Evolutionary conservation across 73 alveolate species (phyloP).

Genomic region (Paramecium bursaria): DNA sequence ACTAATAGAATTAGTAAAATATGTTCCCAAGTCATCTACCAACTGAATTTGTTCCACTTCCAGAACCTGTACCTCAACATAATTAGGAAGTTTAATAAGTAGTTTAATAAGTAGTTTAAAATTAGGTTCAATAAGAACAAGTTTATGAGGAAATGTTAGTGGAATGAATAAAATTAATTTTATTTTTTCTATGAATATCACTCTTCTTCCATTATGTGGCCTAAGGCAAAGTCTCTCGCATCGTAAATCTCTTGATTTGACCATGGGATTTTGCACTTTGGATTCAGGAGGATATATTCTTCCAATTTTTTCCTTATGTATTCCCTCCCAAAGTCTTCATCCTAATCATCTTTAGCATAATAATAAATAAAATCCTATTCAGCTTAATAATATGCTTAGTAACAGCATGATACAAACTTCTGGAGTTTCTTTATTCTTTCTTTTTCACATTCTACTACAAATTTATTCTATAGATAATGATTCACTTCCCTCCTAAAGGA

Average conservation of each 20-base stretch:
- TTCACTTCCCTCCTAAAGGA: slow-evolving; percentile 20
- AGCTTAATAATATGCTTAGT: slow-evolving; percentile 5
- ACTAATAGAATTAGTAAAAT: too few relatives aligned
- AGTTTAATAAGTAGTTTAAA: too few relatives aligned
- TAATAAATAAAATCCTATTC: not conserved
- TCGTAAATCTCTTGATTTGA: slow-evolving; percentile 10
- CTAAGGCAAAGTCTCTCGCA: slow-evolving; percentile 43
- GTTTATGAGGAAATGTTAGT: too few relatives aligned
- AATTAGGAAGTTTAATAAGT: too few relatives aligned
- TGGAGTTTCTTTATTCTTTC: not conserved
- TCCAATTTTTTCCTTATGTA: slow-evolving; percentile 34
- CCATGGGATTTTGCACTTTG: slow-evolving; percentile 58
- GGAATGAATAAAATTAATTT: not conserved
- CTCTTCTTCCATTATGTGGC: not conserved
- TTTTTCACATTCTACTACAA: not conserved
- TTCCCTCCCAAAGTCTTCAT: slow-evolving; percentile 25
- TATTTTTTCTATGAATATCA: not conserved
- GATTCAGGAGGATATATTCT: not conserved
- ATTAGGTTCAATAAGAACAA: too few relatives aligned
- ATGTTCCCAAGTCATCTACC: too few relatives aligned
- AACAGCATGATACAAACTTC: slow-evolving; percentile 19
- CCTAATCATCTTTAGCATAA: slow-evolving; percentile 28
- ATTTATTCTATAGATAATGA: not conserved
- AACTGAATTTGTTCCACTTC: too few relatives aligned
- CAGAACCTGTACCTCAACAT: too few relatives aligned